A percentile compares a stretch with the other conserved stretches of the same genome.
phyloP scores from a whole-genome alignment of 805 yeast genomes.

The Clavispora fructus region DNA sequence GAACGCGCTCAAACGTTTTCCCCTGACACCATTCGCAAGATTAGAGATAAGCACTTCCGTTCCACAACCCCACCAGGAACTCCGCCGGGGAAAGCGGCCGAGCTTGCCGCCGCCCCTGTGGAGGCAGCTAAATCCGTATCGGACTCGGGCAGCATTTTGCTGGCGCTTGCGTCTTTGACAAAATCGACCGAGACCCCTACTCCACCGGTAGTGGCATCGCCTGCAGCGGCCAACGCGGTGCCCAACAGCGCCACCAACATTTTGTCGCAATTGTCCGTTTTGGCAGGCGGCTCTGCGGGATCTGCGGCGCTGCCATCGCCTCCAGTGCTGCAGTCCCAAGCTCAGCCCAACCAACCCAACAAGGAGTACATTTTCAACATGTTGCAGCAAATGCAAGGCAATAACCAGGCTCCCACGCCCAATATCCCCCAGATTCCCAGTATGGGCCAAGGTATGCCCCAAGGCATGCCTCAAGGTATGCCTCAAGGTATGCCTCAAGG shows the following conservation, averaged over 20 bases:
- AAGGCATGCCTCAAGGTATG: background rate
- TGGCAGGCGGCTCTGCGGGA: constrained; percentile 19
- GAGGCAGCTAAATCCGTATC: constrained; percentile 19
- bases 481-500: background rate
- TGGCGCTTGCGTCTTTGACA: constrained; percentile 64
- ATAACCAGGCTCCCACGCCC: constrained; percentile 1
- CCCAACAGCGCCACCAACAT: constrained; percentile 31
- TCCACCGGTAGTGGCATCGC: constrained; percentile 24
- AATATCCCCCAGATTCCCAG: constrained; percentile 9
- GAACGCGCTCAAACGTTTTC: constrained; percentile 75
- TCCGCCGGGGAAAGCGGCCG: constrained; percentile 35
- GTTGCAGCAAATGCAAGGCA: constrained; percentile 46
- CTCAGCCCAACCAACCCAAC: constrained; percentile 15
- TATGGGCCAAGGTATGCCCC: background rate
- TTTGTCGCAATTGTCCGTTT: constrained; percentile 40
- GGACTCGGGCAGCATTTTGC: constrained; percentile 60
- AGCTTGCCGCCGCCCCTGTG: constrained; percentile 3
- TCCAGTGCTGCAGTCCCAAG: constrained; percentile 5
- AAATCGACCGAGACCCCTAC: constrained; percentile 32
- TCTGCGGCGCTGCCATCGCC: constrained; percentile 7
- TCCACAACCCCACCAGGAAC: constrained; percentile 67
- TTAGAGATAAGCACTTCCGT: constrained; percentile 55
- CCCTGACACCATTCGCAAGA: constrained; percentile 46
- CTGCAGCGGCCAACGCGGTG: constrained; percentile 15
- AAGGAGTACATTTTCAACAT: constrained; percentile 44